Conservation (phyloP, 768 basidiomycete genomes). For the Clathrus columnatus region DNA sequence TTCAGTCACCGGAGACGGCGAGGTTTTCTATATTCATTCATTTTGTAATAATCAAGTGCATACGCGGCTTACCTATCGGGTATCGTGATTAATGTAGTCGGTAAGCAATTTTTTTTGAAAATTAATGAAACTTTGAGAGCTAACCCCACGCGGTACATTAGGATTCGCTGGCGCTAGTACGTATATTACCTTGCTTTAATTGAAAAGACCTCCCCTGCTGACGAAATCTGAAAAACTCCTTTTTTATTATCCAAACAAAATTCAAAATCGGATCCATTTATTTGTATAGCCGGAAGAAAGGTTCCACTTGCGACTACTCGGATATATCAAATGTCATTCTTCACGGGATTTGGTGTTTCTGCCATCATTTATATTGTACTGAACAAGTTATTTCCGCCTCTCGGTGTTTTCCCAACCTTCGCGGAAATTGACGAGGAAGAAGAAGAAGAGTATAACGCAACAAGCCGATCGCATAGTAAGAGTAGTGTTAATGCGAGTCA, state of each 20-base stretch:
- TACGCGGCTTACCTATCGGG: slow-evolving; percentile 63
- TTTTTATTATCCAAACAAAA: background rate
- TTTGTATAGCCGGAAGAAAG: slow-evolving; percentile 37
- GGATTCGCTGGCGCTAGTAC: slow-evolving; percentile 65
- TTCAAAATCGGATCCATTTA: background rate
- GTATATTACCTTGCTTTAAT: slow-evolving; percentile 16
- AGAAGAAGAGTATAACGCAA: background rate
- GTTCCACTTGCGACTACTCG: slow-evolving; percentile 65
- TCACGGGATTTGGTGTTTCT: slow-evolving; percentile 73
- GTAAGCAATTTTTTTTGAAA: background rate
- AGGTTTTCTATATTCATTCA: slow-evolving; percentile 5
- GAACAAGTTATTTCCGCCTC: slow-evolving; percentile 53
- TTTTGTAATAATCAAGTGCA: slow-evolving; percentile 30
- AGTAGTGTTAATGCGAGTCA: background rate
- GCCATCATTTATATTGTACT: slow-evolving; percentile 52
- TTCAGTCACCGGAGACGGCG: background rate
- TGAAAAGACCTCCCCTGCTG: no score
- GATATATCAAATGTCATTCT: slow-evolving; percentile 72
- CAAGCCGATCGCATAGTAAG: background rate
- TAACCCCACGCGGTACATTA: background rate
- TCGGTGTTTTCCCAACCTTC: slow-evolving; percentile 39
- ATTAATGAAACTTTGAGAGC: background rate
- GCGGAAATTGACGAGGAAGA: slow-evolving; percentile 41
- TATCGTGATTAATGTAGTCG: slow-evolving; percentile 75
- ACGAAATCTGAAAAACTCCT: no score